Base-by-base conservation (phyloP, 2,329 filamentous ascomycete species). In the Colletotrichum horii region DNA sequence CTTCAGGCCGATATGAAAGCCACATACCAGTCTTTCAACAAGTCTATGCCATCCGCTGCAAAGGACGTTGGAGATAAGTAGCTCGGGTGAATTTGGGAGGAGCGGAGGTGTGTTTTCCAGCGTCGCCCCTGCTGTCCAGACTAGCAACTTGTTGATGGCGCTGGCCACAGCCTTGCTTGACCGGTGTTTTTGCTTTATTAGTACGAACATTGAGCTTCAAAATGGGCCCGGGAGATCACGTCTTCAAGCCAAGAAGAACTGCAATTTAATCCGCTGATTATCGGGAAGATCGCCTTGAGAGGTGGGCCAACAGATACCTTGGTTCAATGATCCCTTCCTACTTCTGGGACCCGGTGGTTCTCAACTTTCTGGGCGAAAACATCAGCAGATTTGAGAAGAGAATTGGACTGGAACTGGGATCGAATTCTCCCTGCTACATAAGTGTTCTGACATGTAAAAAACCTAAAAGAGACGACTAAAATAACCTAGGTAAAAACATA, bases 1-100 rank as follows among this genome's bases (percentile, higher is more conserved):
- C 66, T 76, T 6, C 70, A 76, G 36, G 22, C 14, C 30, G 71
- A 74, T 22, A 76, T 76, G 15, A 32, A 55, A 26, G 56, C 26
- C 15, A 74, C 71, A 6, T 76, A 76, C 38, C 8, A 36, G 14
- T 61, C 74, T n/a, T 74, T 56, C 38, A 56, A 74, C 28, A 24
- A 66, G 12, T 66, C 28, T 14, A 28, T 70, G 58, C 66, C 71
- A 24, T 19, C 58, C 1, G 62, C 61, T n/a, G 36, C 38, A n/a
- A 55, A 67, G n/a, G 68, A 72, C 4, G 28, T 43, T 38, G 22
- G 38, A n/a, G 38, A 19, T 48, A n/a, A 9, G 19, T 48, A 48
- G 38, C 19, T 48, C 38, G 38, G 38, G 19, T 4, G 19, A 48
- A 48, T 19, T n/a, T n/a, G 2, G 3, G 38, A 12, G 19, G 9